Base-by-base conservation (phyloP, 331 rosid species). In the Saraca asoca region DNA sequence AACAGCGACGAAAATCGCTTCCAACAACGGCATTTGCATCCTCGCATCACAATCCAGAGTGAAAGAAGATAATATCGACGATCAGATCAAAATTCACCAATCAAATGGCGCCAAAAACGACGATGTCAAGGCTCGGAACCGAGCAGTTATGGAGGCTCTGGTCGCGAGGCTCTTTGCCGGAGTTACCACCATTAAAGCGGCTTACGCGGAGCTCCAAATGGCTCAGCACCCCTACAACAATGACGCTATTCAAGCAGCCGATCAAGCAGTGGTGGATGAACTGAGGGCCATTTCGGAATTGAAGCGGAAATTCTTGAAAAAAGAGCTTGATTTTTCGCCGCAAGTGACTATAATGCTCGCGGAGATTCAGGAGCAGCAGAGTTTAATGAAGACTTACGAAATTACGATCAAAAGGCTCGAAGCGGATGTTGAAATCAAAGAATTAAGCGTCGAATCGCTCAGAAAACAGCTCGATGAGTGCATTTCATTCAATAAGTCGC, bases 321-420 rank as follows among this genome's bases (percentile, higher is more conserved):
- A 76, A 65, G 87, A 90, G 13, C 90, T 90, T 33, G 85, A 84
- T 73, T 83, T 94, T 54, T 90, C 99, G 0, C 97, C 97, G 0
- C 97, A 90, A n/a, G 84, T 90, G 2, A 90, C 96, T 8, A 43
- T 88, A 0, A 86, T 94, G 91, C 95, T 89, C 0, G 83, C 97
- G 0, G 96, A 94, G 91, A 88, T 94, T 88, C 97, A 90, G 38
- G 99, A 94, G 49, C 99, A 94, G 15, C 97, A 94, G 62, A 78
- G 85, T 37, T 54, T 90, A 31, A 94, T 88, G 96, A 90, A 85
- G 63, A 94, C 99, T 0, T 94, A 94, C 55, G 90, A 85, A 75
- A 90, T 90, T 70, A 86, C 87, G 20, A 81, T 90, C 64, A 90
- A 88, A 75, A 94, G 84, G 69, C 64, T 94, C 17, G 83, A 88